Conservation (phyloP, 1,284 basidiomycete species). For the Apiotrichum mycotoxinovorans region DNA sequence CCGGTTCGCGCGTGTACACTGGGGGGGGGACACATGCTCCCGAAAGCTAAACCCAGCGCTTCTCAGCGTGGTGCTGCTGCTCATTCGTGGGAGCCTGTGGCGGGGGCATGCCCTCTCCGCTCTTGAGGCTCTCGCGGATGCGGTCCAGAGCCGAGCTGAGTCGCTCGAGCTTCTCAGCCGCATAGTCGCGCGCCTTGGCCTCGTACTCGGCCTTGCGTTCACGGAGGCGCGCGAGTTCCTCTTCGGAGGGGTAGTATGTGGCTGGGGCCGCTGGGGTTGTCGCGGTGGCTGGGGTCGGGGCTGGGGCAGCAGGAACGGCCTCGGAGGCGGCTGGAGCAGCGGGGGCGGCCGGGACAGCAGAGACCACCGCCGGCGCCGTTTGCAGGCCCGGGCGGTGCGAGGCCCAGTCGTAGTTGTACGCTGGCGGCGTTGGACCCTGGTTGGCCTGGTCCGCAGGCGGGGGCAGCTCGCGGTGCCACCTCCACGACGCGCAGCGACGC, state of each 20-base stretch:
- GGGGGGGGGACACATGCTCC: no score
- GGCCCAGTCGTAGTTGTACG: constrained; percentile 4
- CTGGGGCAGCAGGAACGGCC: background rate
- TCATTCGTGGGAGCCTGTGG: no score
- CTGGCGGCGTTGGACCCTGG: background rate
- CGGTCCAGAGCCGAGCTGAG: background rate
- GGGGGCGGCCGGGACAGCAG: background rate
- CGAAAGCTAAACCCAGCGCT: no score
- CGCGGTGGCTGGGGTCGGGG: background rate
- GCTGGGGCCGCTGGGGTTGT: no score
- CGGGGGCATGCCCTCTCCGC: no score
- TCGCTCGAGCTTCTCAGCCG: constrained; percentile 6
- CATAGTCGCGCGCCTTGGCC: background rate
- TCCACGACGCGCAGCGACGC: background rate
- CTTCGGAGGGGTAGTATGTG: background rate
- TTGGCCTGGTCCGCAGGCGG: background rate
- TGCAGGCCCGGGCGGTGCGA: constrained; percentile 1
- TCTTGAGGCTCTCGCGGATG: background rate
- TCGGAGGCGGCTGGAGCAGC: background rate
- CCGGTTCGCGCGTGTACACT: no score
- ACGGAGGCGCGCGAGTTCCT: background rate
- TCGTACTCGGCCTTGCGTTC: background rate
- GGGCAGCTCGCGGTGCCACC: background rate
- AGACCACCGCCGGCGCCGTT: background rate
- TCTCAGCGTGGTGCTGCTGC: no score